Evolutionary conservation across 495 filamentous ascomycete species (phyloP).

Genomic region (Cladorrhinum samala): DNA sequence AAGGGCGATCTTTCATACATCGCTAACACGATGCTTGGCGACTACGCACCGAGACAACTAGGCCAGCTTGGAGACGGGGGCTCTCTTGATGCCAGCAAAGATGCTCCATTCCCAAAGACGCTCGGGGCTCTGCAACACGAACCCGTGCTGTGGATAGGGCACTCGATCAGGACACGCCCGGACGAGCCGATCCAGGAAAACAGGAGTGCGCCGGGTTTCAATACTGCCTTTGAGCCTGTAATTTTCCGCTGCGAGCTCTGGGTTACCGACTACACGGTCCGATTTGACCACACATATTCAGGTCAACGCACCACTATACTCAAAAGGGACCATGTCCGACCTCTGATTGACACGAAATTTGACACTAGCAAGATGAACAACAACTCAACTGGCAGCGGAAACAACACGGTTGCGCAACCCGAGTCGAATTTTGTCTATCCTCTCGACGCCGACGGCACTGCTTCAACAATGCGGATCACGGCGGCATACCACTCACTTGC

Average conservation of each 20-base stretch:
- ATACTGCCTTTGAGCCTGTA: conserved; percentile 14
- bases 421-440: conserved; percentile 20
- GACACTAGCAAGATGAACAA: conserved; percentile 5
- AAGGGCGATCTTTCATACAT: conserved; percentile 20
- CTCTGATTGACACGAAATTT: conserved; percentile 20
- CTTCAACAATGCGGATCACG: conserved; percentile 5
- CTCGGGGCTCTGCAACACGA: conserved; percentile 24
- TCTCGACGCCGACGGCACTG: conserved; percentile 15
- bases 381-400: conserved; percentile 16
- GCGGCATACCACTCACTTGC: conserved; percentile 25
- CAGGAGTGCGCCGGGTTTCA: not conserved
- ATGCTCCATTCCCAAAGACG: conserved; percentile 17
- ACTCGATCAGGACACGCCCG: conserved; percentile 2
- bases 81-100: conserved; percentile 5
- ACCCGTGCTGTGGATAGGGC: conserved; percentile 23
- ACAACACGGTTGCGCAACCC: conserved; percentile 20
- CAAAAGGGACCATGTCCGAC: conserved; percentile 12
- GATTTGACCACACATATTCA: conserved; percentile 23
- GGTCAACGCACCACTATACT: conserved; percentile 15
- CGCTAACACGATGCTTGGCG: conserved; percentile 15
- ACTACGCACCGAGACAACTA: conserved; percentile 10
- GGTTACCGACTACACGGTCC: conserved; percentile 21
- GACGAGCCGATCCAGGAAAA: conserved; percentile 6
- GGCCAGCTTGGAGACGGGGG: conserved; percentile 13
- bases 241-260: conserved; percentile 26